Conservation (phyloP, 2,329 filamentous ascomycete genomes). For the Stagonosporopsis tanaceti region DNA sequence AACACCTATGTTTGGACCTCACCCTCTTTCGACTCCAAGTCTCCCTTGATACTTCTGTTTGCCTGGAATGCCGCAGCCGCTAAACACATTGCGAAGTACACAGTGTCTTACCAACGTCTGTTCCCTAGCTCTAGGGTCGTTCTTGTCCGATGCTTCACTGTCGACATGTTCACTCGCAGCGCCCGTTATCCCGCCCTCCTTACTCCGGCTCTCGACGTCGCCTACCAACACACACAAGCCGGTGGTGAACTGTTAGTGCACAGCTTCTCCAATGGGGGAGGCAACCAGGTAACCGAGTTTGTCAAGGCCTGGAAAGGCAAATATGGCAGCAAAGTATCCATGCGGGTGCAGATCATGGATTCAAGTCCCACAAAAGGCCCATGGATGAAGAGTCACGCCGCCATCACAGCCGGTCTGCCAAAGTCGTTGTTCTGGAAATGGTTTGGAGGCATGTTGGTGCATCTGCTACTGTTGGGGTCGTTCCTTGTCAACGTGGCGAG, state of each 20-base stretch:
- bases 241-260: slow-evolving; percentile 45
- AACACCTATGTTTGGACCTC: slow-evolving; percentile 45
- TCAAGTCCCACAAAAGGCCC: slow-evolving; percentile 44
- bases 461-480: slow-evolving; percentile 35
- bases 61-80: slow-evolving; percentile 47
- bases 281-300: slow-evolving; percentile 44
- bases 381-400: slow-evolving; percentile 42
- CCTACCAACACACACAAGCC: slow-evolving; percentile 30
- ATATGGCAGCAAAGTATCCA: slow-evolving; percentile 32
- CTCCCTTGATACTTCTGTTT: slow-evolving; percentile 43
- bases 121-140: slow-evolving; percentile 45
- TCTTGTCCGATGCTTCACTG: slow-evolving; percentile 39
- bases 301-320: slow-evolving; percentile 40
- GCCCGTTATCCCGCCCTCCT: slow-evolving; percentile 27
- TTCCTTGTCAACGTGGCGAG: slow-evolving; percentile 28
- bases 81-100: slow-evolving; percentile 51
- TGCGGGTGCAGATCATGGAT: slow-evolving; percentile 45
- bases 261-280: slow-evolving; percentile 49
- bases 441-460: slow-evolving; percentile 38
- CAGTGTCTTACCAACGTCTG: slow-evolving; percentile 37
- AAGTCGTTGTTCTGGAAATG: slow-evolving; percentile 33
- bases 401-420: slow-evolving; percentile 41
- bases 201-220: slow-evolving; percentile 37
- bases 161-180: slow-evolving; percentile 41
- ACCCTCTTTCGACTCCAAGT: slow-evolving; percentile 6